phyloP scores from a whole-genome alignment of 352 stramenopile species.

The Pythium rishiriense region DNA sequence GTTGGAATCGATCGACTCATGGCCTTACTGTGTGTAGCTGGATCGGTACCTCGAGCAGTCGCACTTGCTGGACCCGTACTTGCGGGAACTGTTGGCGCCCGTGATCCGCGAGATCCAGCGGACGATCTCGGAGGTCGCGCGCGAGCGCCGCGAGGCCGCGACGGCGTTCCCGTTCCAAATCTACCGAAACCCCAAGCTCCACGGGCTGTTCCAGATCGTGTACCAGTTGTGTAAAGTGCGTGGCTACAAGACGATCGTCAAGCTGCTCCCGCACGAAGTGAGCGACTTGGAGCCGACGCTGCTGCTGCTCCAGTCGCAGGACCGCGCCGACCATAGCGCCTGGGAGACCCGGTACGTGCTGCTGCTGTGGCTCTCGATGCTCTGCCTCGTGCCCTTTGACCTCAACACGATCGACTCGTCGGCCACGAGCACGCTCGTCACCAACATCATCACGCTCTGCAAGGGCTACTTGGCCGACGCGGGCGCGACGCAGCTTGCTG shows the following conservation, averaged over 20 bases:
- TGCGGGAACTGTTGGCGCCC: slow-evolving; percentile 73
- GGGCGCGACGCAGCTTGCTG: slow-evolving; percentile 89
- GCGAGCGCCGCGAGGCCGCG: slow-evolving; percentile 17
- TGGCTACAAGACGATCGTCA: slow-evolving; percentile 95
- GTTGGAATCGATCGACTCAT: too few species aligned
- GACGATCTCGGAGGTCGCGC: slow-evolving; percentile 45
- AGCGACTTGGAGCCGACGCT: slow-evolving; percentile 95
- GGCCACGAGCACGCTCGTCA: slow-evolving; percentile 57
- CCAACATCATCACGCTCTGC: slow-evolving; percentile 79
- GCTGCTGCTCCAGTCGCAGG: slow-evolving; percentile 85
- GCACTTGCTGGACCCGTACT: slow-evolving; percentile 87
- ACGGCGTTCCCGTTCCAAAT: slow-evolving; percentile 75
- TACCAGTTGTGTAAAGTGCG: slow-evolving; percentile 97
- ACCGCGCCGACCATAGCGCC: slow-evolving; percentile 69
- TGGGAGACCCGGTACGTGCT: slow-evolving; percentile 87
- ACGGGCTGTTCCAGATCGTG: slow-evolving; percentile 90
- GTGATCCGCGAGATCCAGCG: slow-evolving; percentile 68
- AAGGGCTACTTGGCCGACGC: slow-evolving; percentile 86
- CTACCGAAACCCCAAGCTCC: slow-evolving; percentile 68
- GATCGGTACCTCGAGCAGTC: slow-evolving; percentile 90
- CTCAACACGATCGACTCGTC: slow-evolving; percentile 95
- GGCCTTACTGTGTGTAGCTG: too few species aligned
- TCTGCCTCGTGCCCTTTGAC: slow-evolving; percentile 98
- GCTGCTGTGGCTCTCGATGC: slow-evolving; percentile 97
- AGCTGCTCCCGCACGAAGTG: slow-evolving; percentile 95